phyloP scores from a whole-genome alignment of 164 flowering plant species.

The Pachysandra terminalis region DNA sequence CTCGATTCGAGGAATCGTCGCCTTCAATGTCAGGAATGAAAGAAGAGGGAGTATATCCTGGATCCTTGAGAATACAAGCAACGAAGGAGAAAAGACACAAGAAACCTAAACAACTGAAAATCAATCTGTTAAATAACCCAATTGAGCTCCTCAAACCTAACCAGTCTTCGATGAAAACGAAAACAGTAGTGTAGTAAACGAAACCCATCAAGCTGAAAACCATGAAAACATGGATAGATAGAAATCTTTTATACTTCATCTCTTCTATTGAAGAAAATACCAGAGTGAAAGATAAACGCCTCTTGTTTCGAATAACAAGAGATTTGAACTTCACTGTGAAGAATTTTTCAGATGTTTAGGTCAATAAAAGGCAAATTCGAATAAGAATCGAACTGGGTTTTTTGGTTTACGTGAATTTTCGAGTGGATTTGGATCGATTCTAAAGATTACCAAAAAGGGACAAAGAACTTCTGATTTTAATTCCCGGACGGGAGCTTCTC shows the following conservation, averaged over 20 bases:
- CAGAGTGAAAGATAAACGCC: no score
- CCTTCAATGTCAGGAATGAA: conserved; percentile 60
- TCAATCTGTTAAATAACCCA: conserved; percentile 42
- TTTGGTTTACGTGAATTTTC: no score
- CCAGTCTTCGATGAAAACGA: conserved; percentile 52
- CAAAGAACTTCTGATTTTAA: no score
- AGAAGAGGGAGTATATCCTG: conserved; percentile 52
- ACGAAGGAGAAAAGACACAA: conserved; percentile 46
- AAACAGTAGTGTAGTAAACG: conserved; percentile 49
- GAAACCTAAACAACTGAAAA: conserved; percentile 40
- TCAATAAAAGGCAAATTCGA: no score
- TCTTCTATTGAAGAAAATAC: neutral
- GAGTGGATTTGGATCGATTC: no score
- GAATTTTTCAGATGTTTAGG: no score
- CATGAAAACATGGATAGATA: conserved; percentile 38
- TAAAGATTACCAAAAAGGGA: no score
- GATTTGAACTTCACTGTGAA: no score
- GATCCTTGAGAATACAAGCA: conserved; percentile 47
- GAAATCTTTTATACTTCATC: conserved; percentile 41
- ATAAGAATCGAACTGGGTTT: no score
- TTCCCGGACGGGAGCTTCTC: no score
- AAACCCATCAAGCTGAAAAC: conserved; percentile 42
- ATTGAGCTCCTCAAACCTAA: conserved; percentile 42
- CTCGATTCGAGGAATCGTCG: conserved; percentile 30
- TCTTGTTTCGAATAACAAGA: no score